Evolutionary conservation across 352 stramenopile genomes (phyloP).

Genomic region (Phytophthora agathidicida): DNA sequence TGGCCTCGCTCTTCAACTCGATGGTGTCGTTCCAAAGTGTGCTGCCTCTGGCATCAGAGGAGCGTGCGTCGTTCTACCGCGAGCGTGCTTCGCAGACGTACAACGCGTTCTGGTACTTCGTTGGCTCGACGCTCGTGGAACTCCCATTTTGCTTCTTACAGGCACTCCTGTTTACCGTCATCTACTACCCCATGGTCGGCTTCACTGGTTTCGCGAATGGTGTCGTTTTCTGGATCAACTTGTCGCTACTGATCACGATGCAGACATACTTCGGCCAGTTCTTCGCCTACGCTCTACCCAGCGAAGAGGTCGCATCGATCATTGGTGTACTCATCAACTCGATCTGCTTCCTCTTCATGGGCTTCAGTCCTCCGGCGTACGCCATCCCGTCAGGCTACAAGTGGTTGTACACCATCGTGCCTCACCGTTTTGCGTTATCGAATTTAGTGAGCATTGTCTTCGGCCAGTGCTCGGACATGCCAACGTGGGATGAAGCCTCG

Average conservation of each 20-base stretch:
- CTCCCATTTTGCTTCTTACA: slow-evolving; percentile 35
- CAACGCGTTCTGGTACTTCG: slow-evolving; percentile 56
- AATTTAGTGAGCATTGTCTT: slow-evolving; percentile 34
- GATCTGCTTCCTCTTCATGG: slow-evolving; percentile 54
- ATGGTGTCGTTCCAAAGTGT: slow-evolving; percentile 70
- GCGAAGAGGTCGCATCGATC: slow-evolving; percentile 45
- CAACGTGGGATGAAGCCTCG: slow-evolving; percentile 20
- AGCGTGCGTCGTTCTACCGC: slow-evolving; percentile 79
- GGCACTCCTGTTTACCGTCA: slow-evolving; percentile 58
- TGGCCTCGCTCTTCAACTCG: slow-evolving; percentile 64
- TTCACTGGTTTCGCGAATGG: slow-evolving; percentile 68
- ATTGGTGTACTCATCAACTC: slow-evolving; percentile 48
- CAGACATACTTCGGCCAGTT: slow-evolving; percentile 29
- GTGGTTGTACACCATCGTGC: slow-evolving; percentile 17
- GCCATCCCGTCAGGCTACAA: slow-evolving; percentile 19
- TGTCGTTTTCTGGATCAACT: slow-evolving; percentile 47
- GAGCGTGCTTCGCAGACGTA: slow-evolving; percentile 52
- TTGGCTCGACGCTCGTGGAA: slow-evolving; percentile 43
- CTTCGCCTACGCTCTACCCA: slow-evolving; percentile 40
- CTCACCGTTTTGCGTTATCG: slow-evolving; percentile 20
- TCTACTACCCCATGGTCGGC: slow-evolving; percentile 84
- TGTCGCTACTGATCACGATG: slow-evolving; percentile 59
- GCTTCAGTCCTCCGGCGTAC: slow-evolving; percentile 24
- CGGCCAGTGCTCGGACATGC: slow-evolving; percentile 13
- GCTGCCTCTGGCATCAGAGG: slow-evolving; percentile 78